Conservation (phyloP, 371 early-diverging fungal species). For the Actinomortierella ambigua region DNA sequence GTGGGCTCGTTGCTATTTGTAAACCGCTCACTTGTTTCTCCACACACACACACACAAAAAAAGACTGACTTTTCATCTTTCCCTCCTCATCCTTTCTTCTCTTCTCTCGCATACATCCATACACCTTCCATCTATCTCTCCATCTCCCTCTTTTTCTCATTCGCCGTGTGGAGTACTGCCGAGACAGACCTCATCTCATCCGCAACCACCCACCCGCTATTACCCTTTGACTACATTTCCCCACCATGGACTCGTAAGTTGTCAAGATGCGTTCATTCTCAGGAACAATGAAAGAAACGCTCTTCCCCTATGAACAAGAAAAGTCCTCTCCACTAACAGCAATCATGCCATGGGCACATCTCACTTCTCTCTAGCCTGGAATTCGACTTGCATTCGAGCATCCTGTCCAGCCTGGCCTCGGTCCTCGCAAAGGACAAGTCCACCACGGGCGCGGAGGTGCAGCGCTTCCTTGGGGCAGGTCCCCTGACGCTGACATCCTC, state of each 20-base stretch:
- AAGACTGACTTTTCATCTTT: background rate
- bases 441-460: conserved; percentile 35
- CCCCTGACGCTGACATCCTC: conserved; percentile 24
- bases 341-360: no score
- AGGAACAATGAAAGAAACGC: background rate
- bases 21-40: no score
- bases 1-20: no score
- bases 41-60: background rate
- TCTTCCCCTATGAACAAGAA: no score
- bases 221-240: background rate
- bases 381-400: conserved; percentile 44
- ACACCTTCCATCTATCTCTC: background rate
- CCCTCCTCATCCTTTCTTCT: background rate
- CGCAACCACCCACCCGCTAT: background rate
- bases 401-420: conserved; percentile 42
- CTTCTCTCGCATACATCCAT: background rate
- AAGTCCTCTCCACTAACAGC: no score
- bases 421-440: conserved; percentile 41
- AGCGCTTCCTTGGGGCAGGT: conserved; percentile 35
- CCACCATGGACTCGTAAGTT: conserved; percentile 38
- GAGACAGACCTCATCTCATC: no score
- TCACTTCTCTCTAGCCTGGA: conserved; percentile 11
- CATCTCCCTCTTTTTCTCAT: background rate
- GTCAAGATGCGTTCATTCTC: background rate
- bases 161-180: no score